Evolutionary conservation across 805 yeast species (phyloP).

Genomic region (Priceomyces medius): DNA sequence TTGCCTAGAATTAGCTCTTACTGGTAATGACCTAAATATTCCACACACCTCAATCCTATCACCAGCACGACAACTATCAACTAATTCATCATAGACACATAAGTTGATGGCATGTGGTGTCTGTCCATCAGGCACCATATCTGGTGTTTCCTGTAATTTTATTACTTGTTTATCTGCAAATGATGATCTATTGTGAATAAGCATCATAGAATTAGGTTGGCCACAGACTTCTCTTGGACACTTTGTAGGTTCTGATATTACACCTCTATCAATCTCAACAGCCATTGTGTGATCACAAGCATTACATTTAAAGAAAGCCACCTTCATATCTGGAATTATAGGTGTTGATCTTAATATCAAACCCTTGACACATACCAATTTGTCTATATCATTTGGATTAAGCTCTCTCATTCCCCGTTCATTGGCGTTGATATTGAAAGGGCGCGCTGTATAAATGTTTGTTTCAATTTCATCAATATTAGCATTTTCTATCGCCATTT

Average conservation of each 20-base stretch:
- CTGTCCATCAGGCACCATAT: slow-evolving; percentile 95
- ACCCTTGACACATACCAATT: slow-evolving; percentile 87
- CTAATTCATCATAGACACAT: slow-evolving; percentile 94
- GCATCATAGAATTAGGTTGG: slow-evolving; percentile 80
- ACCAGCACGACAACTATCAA: slow-evolving; percentile 93
- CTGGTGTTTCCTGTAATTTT: slow-evolving; percentile 93
- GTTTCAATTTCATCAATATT: slow-evolving; percentile 72
- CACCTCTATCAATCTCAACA: slow-evolving; percentile 92
- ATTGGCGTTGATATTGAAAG: slow-evolving; percentile 70
- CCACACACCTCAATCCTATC: slow-evolving; percentile 96
- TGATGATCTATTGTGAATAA: slow-evolving; percentile 87
- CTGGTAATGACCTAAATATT: slow-evolving; percentile 88
- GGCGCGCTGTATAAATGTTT: slow-evolving; percentile 81
- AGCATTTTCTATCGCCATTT: slow-evolving; percentile 28
- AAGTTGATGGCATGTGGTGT: slow-evolving; percentile 95
- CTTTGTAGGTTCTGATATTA: slow-evolving; percentile 85
- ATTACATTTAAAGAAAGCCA: slow-evolving; percentile 91
- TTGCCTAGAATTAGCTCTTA: slow-evolving; percentile 80
- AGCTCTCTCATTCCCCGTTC: slow-evolving; percentile 84
- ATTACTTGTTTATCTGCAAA: slow-evolving; percentile 96
- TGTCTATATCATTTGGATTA: slow-evolving; percentile 93
- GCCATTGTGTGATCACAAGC: slow-evolving; percentile 92
- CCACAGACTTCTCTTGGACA: slow-evolving; percentile 91
- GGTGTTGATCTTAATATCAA: slow-evolving; percentile 85
- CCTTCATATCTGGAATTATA: slow-evolving; percentile 96